Evolutionary conservation across 352 stramenopile genomes (phyloP).

Genomic region (Elongisporangium prolatum): DNA sequence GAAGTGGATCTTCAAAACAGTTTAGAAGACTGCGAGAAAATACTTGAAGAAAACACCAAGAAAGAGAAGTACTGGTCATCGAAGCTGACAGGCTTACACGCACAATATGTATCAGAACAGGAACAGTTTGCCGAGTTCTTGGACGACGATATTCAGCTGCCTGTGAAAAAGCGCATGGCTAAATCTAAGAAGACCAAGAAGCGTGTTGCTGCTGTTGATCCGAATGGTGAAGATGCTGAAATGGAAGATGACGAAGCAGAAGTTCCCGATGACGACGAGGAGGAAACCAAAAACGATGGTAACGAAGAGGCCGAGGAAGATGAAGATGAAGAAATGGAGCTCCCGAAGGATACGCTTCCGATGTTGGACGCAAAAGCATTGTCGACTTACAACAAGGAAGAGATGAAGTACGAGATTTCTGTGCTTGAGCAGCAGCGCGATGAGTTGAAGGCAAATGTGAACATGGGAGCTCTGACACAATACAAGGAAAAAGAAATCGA

Average conservation of each 20-base stretch:
- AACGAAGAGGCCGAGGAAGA: conserved; percentile 16
- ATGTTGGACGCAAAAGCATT: conserved; percentile 73
- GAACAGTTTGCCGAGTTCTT: conserved; percentile 72
- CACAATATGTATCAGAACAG: conserved; percentile 56
- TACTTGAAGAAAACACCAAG: conserved; percentile 89
- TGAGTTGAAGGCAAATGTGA: conserved; percentile 92
- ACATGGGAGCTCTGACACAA: conserved; percentile 89
- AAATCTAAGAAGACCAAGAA: conserved; percentile 27
- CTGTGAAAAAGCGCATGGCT: conserved; percentile 39
- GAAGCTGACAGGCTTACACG: conserved; percentile 68
- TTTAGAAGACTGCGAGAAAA: conserved; percentile 91
- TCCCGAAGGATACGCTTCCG: conserved; percentile 58
- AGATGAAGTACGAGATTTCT: conserved; percentile 93
- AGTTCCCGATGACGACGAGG: conserved; percentile 22
- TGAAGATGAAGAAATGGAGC: conserved; percentile 29
- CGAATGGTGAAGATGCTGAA: conserved; percentile 33
- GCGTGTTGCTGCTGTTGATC: conserved; percentile 11
- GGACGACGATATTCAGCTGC: conserved; percentile 40
- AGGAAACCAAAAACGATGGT: conserved; percentile 16
- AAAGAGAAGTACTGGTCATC: conserved; percentile 85
- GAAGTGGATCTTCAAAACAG: conserved; percentile 94
- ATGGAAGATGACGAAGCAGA: conserved; percentile 28
- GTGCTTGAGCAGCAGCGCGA: conserved; percentile 91
- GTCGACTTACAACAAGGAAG: conserved; percentile 85
- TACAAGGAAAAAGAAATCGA: conserved; percentile 96